Evolutionary conservation across 2,329 filamentous ascomycete species (phyloP).

Genomic region (Trichoderma endophyticum): DNA sequence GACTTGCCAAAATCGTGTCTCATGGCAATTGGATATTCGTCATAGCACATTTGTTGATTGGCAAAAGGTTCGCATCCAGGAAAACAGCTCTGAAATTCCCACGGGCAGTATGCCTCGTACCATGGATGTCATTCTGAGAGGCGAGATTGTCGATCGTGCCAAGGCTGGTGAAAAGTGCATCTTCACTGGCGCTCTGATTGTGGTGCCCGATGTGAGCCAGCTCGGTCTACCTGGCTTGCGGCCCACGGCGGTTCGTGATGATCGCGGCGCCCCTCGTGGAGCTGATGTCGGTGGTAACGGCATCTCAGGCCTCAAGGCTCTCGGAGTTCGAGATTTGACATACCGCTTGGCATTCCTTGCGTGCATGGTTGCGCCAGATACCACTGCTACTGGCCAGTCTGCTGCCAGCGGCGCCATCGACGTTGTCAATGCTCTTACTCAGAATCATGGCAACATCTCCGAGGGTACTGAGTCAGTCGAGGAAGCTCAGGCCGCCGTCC

Average conservation of each 20-base stretch:
- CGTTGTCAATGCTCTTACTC: slow-evolving; percentile 76
- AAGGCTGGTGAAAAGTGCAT: slow-evolving; percentile 98
- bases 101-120: slow-evolving; percentile 98
- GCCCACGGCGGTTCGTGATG: slow-evolving; percentile 81
- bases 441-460: slow-evolving; percentile 46
- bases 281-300: slow-evolving; percentile 81
- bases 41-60: slow-evolving; percentile 98
- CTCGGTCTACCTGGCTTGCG: slow-evolving; percentile 82
- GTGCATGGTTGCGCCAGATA: slow-evolving; percentile 92
- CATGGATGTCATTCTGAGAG: slow-evolving; percentile 93
- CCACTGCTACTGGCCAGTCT: slow-evolving; percentile 72
- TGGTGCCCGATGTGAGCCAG: slow-evolving; percentile 95
- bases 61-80: slow-evolving; percentile 97
- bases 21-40: slow-evolving; percentile 95
- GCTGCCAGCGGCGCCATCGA: slow-evolving; percentile 65
- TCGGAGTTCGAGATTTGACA: slow-evolving; percentile 92
- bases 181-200: slow-evolving; percentile 93
- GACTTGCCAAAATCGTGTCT: slow-evolving; percentile 80
- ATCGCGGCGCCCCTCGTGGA: slow-evolving; percentile 66
- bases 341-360: slow-evolving; percentile 95
- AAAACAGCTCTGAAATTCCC: slow-evolving; percentile 97
- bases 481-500: slow-evolving; percentile 80
- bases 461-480: slow-evolving; percentile 73
- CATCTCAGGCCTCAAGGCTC: slow-evolving; percentile 81
- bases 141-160: slow-evolving; percentile 94